Conservation (phyloP, 2,329 filamentous ascomycete genomes). For the Neurospora sp. region DNA sequence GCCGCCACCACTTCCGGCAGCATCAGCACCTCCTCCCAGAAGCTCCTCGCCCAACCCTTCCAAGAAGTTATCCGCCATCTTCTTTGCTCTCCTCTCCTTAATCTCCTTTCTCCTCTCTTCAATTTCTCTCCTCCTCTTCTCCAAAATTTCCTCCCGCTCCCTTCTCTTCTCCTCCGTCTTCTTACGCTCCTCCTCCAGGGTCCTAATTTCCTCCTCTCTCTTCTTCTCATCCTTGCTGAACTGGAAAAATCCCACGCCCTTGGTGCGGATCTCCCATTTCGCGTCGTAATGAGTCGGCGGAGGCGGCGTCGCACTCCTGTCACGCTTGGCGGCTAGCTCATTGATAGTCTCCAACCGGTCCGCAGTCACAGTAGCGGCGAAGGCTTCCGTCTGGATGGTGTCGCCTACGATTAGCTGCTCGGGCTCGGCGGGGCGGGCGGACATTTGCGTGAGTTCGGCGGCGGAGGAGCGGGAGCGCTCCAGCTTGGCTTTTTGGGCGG, state of each 20-base stretch:
- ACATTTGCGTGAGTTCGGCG: conserved; percentile 58
- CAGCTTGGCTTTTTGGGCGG: conserved; percentile 55
- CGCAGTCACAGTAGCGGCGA: conserved; percentile 58
- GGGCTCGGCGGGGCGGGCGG: conserved; percentile 58
- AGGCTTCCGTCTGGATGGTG: conserved; percentile 73
- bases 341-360: conserved; percentile 54
- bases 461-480: conserved; percentile 43
- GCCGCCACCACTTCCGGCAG: not conserved
- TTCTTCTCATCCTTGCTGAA: conserved; percentile 69
- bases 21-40: not conserved
- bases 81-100: conserved; percentile 34
- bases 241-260: conserved; percentile 85
- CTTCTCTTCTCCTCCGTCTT: conserved; percentile 57
- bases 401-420: conserved; percentile 73
- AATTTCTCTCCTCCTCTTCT: conserved; percentile 50
- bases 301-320: conserved; percentile 72
- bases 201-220: conserved; percentile 63
- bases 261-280: conserved; percentile 69
- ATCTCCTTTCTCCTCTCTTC: conserved; percentile 55
- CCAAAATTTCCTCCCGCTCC: conserved; percentile 46
- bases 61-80: conserved; percentile 27
- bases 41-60: conserved; percentile 24
- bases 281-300: conserved; percentile 79
- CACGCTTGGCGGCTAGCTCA: conserved; percentile 64
- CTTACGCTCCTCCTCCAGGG: conserved; percentile 54